Base-by-base conservation (phyloP, 2,329 filamentous ascomycete species). In the Sclerotinia nivalis region DNA sequence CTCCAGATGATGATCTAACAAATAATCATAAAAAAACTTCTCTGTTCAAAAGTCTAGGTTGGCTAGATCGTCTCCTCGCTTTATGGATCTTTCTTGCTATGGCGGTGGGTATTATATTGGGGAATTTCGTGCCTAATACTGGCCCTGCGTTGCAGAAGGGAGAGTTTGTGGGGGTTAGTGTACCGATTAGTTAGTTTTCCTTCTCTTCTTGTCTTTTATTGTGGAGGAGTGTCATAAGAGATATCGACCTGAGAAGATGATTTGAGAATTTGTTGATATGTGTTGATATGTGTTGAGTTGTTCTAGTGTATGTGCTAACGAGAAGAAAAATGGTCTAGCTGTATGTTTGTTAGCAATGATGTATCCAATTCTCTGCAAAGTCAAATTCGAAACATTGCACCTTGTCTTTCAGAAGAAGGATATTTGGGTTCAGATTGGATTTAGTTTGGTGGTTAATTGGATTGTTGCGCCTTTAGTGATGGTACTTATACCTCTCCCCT, bases 301-400 rank as follows among this genome's bases (percentile, higher is more conserved):
- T 8, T 40, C 10, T n/a, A 5, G 5, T 37, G 6, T 37, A 13
- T 2, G 9, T 13, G 37, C 58, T 56, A 56, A 70, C 10, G 18
- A 28, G 2, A 50, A 20, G 22, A 50, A 4, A 47, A 43, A 25
- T 18, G 6, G 43, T 45, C 69, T 71, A 92, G 92, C 93, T 0
- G 82, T 96, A 61, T 93, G 93, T 0, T 81, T 97, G 0, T 84
- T 97, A 1, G 89, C 96, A 55, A 97, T 97, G 93, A 97, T 97
- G 92, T 97, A 96, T 77, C 93, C 93, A 0, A 96, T 97, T 71
- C 83, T 97, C 0, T 96, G 92, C 84, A 96, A 96, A 79, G 91
- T 96, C 8, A 88, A 88, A 54, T 96, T 88, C 79, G 93, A 96
- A 78, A 86, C 87, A 0, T 81, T 96, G 13, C 91, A 93, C 78